Evolutionary conservation across 23 red algal species (phyloP), one percentile per base, ranked within the genome.

Genomic region (Gracilaria caudata): DNA sequence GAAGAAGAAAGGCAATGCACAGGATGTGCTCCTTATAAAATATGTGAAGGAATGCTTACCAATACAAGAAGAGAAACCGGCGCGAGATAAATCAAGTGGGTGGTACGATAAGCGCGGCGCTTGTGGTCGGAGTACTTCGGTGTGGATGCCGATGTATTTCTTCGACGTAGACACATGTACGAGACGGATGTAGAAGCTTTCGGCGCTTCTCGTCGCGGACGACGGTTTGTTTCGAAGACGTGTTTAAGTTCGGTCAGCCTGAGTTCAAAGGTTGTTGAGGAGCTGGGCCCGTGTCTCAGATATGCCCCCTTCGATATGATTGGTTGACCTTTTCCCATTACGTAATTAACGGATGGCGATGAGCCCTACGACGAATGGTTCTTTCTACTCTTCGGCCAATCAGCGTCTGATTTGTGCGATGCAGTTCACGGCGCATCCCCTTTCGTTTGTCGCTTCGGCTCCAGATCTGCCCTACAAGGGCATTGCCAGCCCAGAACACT

Each of bases 341-440:
- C 61, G 61, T 36, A 30, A 66, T 66, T 36, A 33, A 35, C 61
- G 6, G 61, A 66, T 36, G 61, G 61, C 61, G 61, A 17, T 33
- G 29, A 3, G 28, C 61, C 36, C 29, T 2, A 7, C 61, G 19
- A 33, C 26, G 61, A 66, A 66, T 66, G 61, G 61, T 36, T 33
- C 61, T 66, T 66, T 66, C 61, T 75, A 75, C 70, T 45, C 43
- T 47, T 38, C 13, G 21, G 5, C 39, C 70, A 75, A 75, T 75
- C 70, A 75, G 40, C 70, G 70, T 21, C 19, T 2, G 12, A 46
- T 23, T 75, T 47, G 40, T 75, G 70, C 39, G 61, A 7, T 30
- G 36, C 61, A 8, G 21, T 16, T 37, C 61, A 66, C 61, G 61
- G 61, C 61, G 61, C 61, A 35, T 37, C 36, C 23, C 57, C 7